Base-by-base conservation (phyloP, 345 rosid genomes). In the Chamaenerion angustifolium region DNA sequence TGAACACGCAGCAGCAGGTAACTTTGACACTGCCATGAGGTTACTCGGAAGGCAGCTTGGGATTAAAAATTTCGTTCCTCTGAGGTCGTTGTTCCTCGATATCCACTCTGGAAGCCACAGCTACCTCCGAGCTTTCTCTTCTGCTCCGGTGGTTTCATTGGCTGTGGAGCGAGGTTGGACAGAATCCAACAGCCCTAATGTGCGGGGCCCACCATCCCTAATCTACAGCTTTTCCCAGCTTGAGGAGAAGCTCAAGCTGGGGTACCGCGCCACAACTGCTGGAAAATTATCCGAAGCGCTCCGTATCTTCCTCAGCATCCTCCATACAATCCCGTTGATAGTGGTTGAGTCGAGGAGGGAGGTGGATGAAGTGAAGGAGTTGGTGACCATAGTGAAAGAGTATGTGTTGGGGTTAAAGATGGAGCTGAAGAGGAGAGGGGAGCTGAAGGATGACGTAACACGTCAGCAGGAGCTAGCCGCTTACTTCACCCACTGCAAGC, bases 401-500 rank as follows among this genome's bases (percentile, higher is more conserved):
- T 92, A 92, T 49, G 98, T 80, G 43, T 71, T 83, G 27, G 96
- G 85, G 43, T 73, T 87, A 56, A 67, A 83, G 56, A 81, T 86
- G 85, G 96, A 86, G 65, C 81, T 86, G 27, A 78, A 73, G 60
- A 77, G 96, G 62, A 86, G 87, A 7, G 10, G 37, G 65, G 98
- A 86, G 45, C 45, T 71, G 40, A 83, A 56, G 78, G 94, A 73
- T 51, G 59, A 92, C 52, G 85, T 82, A 0, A 61, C 71, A 1
- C 80, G 93, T 48, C 96, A 86, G 61, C 94, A 81, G 71, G 96
- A 87, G 78, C 96, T 92, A 14, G 98, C 98, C 12, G 96, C 98
- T 43, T 92, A 92, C 66, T 87, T 87, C 79, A 92, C 98, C 55
- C 94, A 92, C 67, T 82, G 92, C 65, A 80, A 75, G 64, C 93